Conservation (phyloP, 225 moss, liverwort and hornwort genomes). For the Neckera pumila region DNA sequence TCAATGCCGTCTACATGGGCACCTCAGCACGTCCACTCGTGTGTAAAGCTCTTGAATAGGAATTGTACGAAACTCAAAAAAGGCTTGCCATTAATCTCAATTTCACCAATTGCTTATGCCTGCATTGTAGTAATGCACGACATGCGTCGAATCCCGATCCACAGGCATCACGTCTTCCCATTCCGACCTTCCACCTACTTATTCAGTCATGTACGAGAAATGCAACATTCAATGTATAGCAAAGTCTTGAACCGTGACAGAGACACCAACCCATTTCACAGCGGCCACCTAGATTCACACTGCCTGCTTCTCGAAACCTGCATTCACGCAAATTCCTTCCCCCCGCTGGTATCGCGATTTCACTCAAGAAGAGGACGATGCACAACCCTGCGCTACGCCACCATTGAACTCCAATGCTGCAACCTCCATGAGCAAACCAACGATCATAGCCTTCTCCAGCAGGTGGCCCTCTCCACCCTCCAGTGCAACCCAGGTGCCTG, state of each 20-base stretch:
- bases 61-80: neutral
- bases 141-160: neutral
- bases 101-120: conserved; percentile 2
- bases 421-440: neutral
- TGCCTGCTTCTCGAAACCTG: neutral
- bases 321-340: neutral
- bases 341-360: neutral
- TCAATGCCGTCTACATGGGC: conserved; percentile 1
- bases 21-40: neutral
- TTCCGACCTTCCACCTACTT: neutral
- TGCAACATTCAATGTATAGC: neutral
- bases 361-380: neutral
- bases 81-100: neutral
- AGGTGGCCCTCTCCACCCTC: neutral
- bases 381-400: neutral
- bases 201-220: neutral
- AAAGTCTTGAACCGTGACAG: neutral
- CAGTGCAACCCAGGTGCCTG: neutral
- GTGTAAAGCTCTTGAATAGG: neutral
- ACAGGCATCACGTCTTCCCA: neutral
- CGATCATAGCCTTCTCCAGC: neutral
- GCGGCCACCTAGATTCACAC: neutral
- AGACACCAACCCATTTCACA: neutral
- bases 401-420: conserved; percentile 1
- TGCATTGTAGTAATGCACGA: neutral